These are phyloP conservation scores for Backusella luteola DNA, from an alignment of 192 early-diverging fungal species.

Conservation along the genomic window DNA sequence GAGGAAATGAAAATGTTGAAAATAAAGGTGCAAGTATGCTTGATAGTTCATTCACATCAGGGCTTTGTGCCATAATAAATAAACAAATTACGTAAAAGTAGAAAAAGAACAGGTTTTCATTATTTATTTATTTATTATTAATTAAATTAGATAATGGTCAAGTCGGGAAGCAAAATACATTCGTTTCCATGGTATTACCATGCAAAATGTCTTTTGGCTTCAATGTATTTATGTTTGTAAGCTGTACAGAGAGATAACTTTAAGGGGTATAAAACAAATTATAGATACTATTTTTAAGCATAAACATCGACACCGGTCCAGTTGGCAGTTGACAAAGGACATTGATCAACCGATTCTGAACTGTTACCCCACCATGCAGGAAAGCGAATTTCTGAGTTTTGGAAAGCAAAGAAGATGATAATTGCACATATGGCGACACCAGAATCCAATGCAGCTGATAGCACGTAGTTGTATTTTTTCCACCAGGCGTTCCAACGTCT, in stretches of 20 bases:
- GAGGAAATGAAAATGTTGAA: constrained; percentile 21
- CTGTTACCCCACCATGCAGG: constrained; percentile 54
- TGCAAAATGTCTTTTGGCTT: no score
- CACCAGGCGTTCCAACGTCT: constrained; percentile 63
- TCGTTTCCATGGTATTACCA: no score
- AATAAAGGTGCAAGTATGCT: constrained; percentile 18
- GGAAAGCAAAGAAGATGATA: constrained; percentile 48
- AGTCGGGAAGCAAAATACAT: no score
- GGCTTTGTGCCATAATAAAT: background rate
- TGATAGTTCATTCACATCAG: constrained; percentile 10
- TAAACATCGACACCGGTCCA: constrained; percentile 46
- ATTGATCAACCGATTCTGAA: constrained; percentile 46
- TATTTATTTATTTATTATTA: no score
- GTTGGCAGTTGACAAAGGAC: constrained; percentile 42
- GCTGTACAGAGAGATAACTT: no score
- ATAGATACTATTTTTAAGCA: constrained; percentile 18
- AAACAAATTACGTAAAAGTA: background rate
- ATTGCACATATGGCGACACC: constrained; percentile 43
- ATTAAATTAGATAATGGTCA: no score
- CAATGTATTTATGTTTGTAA: no score
- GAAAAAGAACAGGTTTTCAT: background rate
- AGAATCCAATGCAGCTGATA: constrained; percentile 51
- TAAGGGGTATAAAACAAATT: background rate
- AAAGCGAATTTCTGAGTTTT: constrained; percentile 41
- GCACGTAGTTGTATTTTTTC: constrained; percentile 53